A percentile compares a stretch with the other conserved stretches of the same genome.
These are phyloP conservation scores for Acmispon strigosus DNA, from an alignment of 306 rosid genomes.

Conservation along the genomic window DNA sequence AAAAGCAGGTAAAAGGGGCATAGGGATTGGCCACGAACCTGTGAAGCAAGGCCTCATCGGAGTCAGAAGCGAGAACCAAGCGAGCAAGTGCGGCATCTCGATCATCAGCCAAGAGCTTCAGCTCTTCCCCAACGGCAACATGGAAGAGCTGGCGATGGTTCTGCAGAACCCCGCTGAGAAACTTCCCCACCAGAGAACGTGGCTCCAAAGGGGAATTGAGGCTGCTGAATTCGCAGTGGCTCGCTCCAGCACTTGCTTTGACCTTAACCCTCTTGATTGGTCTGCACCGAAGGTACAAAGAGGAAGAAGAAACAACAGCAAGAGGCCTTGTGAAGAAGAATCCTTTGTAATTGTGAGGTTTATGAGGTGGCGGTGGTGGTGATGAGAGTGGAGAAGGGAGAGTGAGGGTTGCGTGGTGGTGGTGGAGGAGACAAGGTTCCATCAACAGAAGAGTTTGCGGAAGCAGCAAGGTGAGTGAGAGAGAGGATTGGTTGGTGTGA, in stretches of 20 bases:
- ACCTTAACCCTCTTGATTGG: background rate
- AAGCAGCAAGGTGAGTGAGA: background rate
- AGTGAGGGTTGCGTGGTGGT: background rate
- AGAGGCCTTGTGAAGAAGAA: constrained; percentile 3
- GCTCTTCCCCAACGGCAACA: constrained; percentile 61
- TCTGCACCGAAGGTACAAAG: background rate
- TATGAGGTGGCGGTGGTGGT: background rate
- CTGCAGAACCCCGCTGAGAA: constrained; percentile 58
- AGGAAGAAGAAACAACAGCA: background rate
- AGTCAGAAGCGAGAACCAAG: constrained; percentile 31
- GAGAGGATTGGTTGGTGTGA: background rate
- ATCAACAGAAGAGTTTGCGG: constrained; percentile 16
- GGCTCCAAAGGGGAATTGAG: constrained; percentile 68
- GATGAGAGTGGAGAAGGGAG: background rate
- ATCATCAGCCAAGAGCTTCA: constrained; percentile 59
- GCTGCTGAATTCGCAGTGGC: constrained; percentile 41
- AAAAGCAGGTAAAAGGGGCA: background rate
- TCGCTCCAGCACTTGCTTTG: constrained; percentile 25
- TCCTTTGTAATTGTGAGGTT: background rate
- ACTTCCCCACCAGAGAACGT: constrained; percentile 54
- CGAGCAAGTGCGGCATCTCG: constrained; percentile 60
- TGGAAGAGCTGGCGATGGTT: constrained; percentile 79
- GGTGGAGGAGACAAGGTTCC: constrained; percentile 30
- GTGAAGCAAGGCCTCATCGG: constrained; percentile 70
- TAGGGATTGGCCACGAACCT: constrained; percentile 37